Base-by-base conservation (phyloP, 208 protist genomes). In the Wallacemonas rigidus region DNA sequence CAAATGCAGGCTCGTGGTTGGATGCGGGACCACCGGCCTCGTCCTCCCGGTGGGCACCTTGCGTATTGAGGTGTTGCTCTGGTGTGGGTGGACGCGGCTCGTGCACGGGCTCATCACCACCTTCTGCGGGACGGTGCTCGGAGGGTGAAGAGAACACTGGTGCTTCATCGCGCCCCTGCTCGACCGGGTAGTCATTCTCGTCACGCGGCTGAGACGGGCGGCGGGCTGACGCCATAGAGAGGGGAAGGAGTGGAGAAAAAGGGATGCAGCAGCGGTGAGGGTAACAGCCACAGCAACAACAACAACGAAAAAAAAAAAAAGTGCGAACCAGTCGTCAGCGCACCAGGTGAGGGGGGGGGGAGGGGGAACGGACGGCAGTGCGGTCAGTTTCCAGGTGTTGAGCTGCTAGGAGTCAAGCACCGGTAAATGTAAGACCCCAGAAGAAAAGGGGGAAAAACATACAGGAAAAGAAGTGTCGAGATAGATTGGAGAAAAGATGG, bases 1-100 rank as follows among this genome's bases (percentile, higher is more conserved):
- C 40, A 17, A 65, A 36, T 38, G 60, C 60, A 8, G 60, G 60
- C 43, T 65, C 60, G 43, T 65, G 60, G 41, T 44, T 50, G 60
- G 60, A 65, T 4, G 26, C 60, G 41, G 36, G 7, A 15, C 41
- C 41, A 9, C 7, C 41, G 4, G n/a, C 40, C 3, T 65, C 60
- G 15, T 50, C 60, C 7, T 45, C 60, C 2, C 17, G 15, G 0
- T 38, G 60, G 7, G 41, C 41, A 7, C 3, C 60, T 38, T 45
- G 38, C 17, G 60, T 38, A 36, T 41, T 65, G 5, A 65, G 41
- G 7, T 65, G 38, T 41, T 65, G 60, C 60, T 65, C 60, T 6
- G 60, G 60, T 65, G 60, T 65, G 43, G 4, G 7, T 6, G 41
- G 40, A 14, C 60, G 60, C 40, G 60, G 12, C 60, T 65, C 60